A percentile compares a stretch with the other conserved stretches of the same genome.
Conservation (phyloP, 2,329 filamentous ascomycete species). For the Myriosclerotinia scirpicola region DNA sequence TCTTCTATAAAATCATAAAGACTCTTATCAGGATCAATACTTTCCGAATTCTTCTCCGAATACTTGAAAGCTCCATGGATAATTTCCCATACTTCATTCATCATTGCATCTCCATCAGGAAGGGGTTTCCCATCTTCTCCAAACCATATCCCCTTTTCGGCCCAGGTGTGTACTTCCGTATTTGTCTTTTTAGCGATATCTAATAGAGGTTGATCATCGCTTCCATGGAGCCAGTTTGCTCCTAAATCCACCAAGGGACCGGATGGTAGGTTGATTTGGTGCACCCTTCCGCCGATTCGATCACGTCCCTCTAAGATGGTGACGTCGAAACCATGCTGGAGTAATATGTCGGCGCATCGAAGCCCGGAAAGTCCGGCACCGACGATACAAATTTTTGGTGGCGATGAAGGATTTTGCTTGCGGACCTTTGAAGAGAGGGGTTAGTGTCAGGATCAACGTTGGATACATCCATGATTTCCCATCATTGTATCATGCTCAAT, state of each 20-base stretch:
- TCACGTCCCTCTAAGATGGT: slow-evolving; percentile 58
- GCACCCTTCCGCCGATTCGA: slow-evolving; percentile 51
- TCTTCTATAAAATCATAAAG: slow-evolving; percentile 55
- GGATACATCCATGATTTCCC: neutral
- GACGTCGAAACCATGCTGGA: slow-evolving; percentile 53
- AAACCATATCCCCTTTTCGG: slow-evolving; percentile 46
- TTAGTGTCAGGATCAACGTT: neutral
- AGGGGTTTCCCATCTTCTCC: slow-evolving; percentile 46
- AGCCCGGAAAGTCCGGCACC: slow-evolving; percentile 58
- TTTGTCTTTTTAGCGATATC: slow-evolving; percentile 52
- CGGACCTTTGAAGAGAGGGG: slow-evolving; percentile 4
- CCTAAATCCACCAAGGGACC: slow-evolving; percentile 36
- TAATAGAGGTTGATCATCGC: slow-evolving; percentile 49
- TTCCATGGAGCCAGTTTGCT: slow-evolving; percentile 41
- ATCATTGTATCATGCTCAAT: neutral
- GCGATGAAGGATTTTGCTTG: neutral
- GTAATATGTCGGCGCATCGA: slow-evolving; percentile 55
- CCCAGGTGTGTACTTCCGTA: slow-evolving; percentile 49
- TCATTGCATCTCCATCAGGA: slow-evolving; percentile 37
- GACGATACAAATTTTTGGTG: slow-evolving; percentile 45
- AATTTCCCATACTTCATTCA: slow-evolving; percentile 51
- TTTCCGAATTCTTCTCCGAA: slow-evolving; percentile 50
- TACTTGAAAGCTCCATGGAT: slow-evolving; percentile 54
- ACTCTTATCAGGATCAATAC: slow-evolving; percentile 49
- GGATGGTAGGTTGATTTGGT: slow-evolving; percentile 34